Evolutionary conservation across 345 rosid species (phyloP).

Genomic region (Salix arbutifolia): DNA sequence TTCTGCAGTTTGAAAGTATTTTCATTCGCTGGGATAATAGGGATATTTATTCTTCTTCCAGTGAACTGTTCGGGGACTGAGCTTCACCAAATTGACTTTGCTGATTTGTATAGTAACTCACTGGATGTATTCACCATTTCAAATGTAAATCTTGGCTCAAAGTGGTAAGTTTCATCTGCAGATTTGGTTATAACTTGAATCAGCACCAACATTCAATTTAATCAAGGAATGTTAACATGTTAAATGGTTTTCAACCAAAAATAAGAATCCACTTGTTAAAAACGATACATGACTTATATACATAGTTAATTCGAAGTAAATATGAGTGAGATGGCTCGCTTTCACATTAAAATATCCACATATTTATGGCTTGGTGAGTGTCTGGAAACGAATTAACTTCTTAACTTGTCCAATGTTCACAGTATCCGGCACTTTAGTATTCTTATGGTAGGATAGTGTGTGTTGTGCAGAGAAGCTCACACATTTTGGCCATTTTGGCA

Average conservation of each 20-base stretch:
- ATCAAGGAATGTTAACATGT: background rate
- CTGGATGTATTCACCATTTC: conserved; percentile 83
- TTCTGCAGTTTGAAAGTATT: conserved; percentile 82
- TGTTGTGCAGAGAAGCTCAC: conserved; percentile 6
- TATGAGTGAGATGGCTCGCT: background rate
- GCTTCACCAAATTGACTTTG: conserved; percentile 55
- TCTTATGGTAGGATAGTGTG: background rate
- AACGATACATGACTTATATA: background rate
- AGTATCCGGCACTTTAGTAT: background rate
- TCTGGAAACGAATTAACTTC: background rate
- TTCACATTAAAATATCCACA: background rate
- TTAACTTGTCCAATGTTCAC: background rate
- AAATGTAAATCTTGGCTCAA: conserved; percentile 62
- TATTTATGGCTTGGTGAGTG: background rate
- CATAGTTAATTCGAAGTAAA: background rate
- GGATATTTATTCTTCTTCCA: conserved; percentile 84
- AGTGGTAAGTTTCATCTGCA: conserved; percentile 37
- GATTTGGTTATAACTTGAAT: background rate
- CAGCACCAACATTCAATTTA: background rate
- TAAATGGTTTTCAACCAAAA: background rate
- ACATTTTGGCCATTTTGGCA: conserved; percentile 36
- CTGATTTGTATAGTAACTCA: conserved; percentile 60
- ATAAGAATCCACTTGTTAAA: background rate
- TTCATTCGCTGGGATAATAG: conserved; percentile 78
- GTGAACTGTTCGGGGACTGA: conserved; percentile 71